Evolutionary conservation across 2,329 filamentous ascomycete genomes (phyloP).

Genomic region (Aureobasidium sp.): DNA sequence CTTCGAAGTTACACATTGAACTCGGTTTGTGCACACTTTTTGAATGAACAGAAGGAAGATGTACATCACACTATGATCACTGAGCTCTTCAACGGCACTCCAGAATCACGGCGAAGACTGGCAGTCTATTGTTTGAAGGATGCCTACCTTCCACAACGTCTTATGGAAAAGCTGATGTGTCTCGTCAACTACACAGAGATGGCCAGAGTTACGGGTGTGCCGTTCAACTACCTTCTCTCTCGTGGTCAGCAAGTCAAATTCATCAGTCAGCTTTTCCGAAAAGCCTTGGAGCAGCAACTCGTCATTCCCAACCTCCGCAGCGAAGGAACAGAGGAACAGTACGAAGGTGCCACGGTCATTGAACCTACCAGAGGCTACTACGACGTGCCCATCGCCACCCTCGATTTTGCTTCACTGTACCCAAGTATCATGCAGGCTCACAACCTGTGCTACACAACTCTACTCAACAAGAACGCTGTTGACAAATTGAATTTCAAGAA

Average conservation of each 20-base stretch:
- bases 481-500: constrained; percentile 71
- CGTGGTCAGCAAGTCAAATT: constrained; percentile 97
- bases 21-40: constrained; percentile 87
- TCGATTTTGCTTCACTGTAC: constrained; percentile 98
- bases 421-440: constrained; percentile 99
- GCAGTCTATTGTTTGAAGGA: constrained; percentile 97
- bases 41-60: constrained; percentile 97
- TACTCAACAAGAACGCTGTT: constrained; percentile 69
- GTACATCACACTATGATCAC: constrained; percentile 99
- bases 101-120: constrained; percentile 80
- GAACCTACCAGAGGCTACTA: constrained; percentile 92
- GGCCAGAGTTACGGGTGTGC: constrained; percentile 97
- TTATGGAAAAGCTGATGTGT: constrained; percentile 97
- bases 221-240: constrained; percentile 87
- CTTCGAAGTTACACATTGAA: constrained; percentile 95
- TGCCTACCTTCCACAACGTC: constrained; percentile 83
- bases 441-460: constrained; percentile 94
- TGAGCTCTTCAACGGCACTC: constrained; percentile 91
- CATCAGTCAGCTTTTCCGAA: constrained; percentile 92
- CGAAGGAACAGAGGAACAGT: constrained; percentile 71
- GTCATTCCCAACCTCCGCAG: constrained; percentile 81
- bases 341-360: constrained; percentile 96
- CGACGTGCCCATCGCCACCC: constrained; percentile 85
- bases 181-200: constrained; percentile 99
- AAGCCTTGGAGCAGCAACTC: constrained; percentile 84